A percentile compares a stretch with the other conserved stretches of the same genome.
phyloP scores from a whole-genome alignment of 108 stramenopile species.

The Cyclotella kingstonii region DNA sequence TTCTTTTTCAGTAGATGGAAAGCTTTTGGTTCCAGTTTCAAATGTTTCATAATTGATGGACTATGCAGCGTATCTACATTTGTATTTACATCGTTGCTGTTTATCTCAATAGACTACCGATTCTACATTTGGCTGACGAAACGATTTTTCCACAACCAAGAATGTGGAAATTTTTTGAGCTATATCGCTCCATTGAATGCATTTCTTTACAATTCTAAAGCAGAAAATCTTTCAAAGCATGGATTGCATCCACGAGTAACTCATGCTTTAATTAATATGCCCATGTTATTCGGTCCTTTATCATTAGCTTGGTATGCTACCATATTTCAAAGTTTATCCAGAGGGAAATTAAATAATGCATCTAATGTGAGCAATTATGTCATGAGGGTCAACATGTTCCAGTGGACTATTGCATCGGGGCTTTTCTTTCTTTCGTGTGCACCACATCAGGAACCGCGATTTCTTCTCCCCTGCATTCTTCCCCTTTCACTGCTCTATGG shows the following conservation, averaged over 20 bases:
- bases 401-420: conserved; percentile 45
- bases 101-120: conserved; percentile 41
- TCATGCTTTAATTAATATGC: conserved; percentile 74
- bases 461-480: conserved; percentile 61
- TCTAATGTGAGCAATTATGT: neutral
- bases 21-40: conserved; percentile 3
- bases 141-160: neutral
- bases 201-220: conserved; percentile 70
- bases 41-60: conserved; percentile 3
- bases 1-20: conserved; percentile 39
- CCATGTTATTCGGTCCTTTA: conserved; percentile 74
- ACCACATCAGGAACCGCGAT: conserved; percentile 85
- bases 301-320: conserved; percentile 38
- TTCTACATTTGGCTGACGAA: conserved; percentile 40
- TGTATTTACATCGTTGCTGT: conserved; percentile 19
- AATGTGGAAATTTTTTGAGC: conserved; percentile 2
- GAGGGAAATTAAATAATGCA: neutral
- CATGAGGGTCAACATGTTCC: conserved; percentile 11
- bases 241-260: conserved; percentile 77
- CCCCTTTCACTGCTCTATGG: conserved; percentile 56
- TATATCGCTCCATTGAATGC: conserved; percentile 74
- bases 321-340: neutral
- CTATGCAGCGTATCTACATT: conserved; percentile 22
- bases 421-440: conserved; percentile 63
- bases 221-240: conserved; percentile 64